These are phyloP conservation scores for Leccinum subtestaceum DNA, from an alignment of 768 basidiomycete species.

Conservation along the genomic window DNA sequence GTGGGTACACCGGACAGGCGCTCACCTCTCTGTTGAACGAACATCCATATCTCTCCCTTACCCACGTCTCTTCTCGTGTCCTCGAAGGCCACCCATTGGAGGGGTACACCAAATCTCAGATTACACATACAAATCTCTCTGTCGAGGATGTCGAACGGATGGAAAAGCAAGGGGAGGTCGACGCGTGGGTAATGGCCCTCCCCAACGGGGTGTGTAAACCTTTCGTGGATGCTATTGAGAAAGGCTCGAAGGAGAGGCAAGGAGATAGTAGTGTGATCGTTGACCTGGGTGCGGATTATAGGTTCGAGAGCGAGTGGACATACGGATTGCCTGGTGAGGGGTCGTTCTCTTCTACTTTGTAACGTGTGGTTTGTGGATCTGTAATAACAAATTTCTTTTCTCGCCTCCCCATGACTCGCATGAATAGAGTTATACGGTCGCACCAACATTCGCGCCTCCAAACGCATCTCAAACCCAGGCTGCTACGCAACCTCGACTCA, in stretches of 20 bases:
- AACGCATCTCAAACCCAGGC: constrained; percentile 93
- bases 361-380: constrained; percentile 33
- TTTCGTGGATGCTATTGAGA: constrained; percentile 92
- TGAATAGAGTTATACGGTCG: constrained; percentile 84
- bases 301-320: constrained; percentile 94
- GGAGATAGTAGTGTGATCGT: constrained; percentile 67
- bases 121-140: constrained; percentile 81
- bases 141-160: constrained; percentile 77
- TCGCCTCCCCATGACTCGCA: constrained; percentile 19
- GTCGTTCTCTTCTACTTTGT: constrained; percentile 32
- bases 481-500: constrained; percentile 96
- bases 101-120: constrained; percentile 71
- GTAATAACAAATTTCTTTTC: constrained; percentile 36
- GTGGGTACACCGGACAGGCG: constrained; percentile 94
- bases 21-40: constrained; percentile 79
- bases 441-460: constrained; percentile 59
- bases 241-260: constrained; percentile 57
- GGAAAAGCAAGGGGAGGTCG: constrained; percentile 87
- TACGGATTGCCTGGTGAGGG: constrained; percentile 98
- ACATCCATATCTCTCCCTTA: constrained; percentile 87
- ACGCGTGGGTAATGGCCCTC: constrained; percentile 98
- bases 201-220: constrained; percentile 98
- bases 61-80: constrained; percentile 96
- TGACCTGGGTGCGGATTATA: constrained; percentile 91
- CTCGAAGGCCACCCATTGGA: constrained; percentile 78